These are phyloP conservation scores for Talaromyces sp. DNA, from an alignment of 2,329 filamentous ascomycete species.

Conservation along the genomic window DNA sequence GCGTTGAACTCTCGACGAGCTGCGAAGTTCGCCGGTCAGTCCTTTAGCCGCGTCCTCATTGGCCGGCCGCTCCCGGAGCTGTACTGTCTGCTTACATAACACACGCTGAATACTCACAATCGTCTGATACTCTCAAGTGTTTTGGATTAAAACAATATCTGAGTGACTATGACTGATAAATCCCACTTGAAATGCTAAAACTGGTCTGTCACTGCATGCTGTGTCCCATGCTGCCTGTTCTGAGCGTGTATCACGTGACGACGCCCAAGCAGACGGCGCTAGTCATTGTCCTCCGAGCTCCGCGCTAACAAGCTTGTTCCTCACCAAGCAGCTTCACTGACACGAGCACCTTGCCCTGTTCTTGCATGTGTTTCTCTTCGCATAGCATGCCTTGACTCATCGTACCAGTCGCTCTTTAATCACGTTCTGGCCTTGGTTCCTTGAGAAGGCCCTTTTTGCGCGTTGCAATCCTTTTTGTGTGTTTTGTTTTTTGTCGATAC, in stretches of 20 bases:
- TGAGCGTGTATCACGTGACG: conserved; percentile 6
- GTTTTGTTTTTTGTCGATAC: background rate
- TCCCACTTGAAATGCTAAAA: background rate
- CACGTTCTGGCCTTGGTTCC: background rate
- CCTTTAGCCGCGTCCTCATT: conserved; percentile 30
- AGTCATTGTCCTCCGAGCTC: background rate
- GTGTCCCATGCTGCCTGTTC: background rate
- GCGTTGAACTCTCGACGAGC: conserved; percentile 6
- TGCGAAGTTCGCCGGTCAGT: conserved; percentile 28
- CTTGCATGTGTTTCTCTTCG: background rate
- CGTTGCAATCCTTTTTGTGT: background rate
- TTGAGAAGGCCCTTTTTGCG: background rate
- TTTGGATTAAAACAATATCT: background rate
- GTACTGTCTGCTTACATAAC: conserved; percentile 13
- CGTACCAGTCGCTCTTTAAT: conserved; percentile 6
- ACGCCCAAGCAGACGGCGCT: background rate
- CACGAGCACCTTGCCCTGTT: background rate
- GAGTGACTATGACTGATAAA: background rate
- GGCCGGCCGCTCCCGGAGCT: conserved; percentile 15
- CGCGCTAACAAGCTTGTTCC: conserved; percentile 1
- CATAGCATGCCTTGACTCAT: background rate
- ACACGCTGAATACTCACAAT: background rate
- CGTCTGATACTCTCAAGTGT: background rate
- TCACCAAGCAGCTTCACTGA: background rate
- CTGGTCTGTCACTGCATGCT: background rate